Evolutionary conservation across 140 eudicot species (phyloP), one percentile per base, ranked within the genome.

Genomic region (Erigeron philadelphicus): DNA sequence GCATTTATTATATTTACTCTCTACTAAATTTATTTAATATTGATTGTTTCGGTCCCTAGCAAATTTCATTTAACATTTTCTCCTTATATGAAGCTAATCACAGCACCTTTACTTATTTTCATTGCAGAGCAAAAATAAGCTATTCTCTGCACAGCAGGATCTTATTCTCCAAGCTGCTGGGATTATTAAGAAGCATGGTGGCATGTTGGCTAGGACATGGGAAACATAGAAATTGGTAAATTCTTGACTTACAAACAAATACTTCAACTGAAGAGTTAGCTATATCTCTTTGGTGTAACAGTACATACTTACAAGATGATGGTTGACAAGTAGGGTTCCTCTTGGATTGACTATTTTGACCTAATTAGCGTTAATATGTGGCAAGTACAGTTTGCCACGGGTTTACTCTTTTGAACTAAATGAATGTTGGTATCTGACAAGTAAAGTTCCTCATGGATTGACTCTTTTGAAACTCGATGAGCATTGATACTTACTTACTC

Each of bases 131-230:
- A 87, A 89, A 72, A 87, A 84, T 42, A 79, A 72, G 79, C 43
- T 84, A 50, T 82, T 59, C 23, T 54, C 81, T 2, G 78, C 88
- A 10, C 89, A 89, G 75, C 99, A 89, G 47, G 91, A 89, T 80
- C 76, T 94, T 75, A 83, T 89, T 69, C 81, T 85, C 70, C 85
- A 85, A 75, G 81, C 95, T 5, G 83, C 82, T 72, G 78, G 71
- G 79, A 89, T 94, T 69, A 85, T 94, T 80, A 79, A 78, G 84
- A 81, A 85, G 78, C 90, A 93, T 46, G 96, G 96, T 59, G 95
- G 86, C 40, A 65, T 72, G 7, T 70, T 89, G 70, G 94, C 95
- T 12, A 81, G 77, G 73, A 71, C 81, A 9, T 18, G 23, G 83
- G 72, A 16, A 66, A 64, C 62, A 16, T 60, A 62, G 52, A 23